phyloP scores from a whole-genome alignment of 306 rosid genomes.

The Gastrolobium villosum region DNA sequence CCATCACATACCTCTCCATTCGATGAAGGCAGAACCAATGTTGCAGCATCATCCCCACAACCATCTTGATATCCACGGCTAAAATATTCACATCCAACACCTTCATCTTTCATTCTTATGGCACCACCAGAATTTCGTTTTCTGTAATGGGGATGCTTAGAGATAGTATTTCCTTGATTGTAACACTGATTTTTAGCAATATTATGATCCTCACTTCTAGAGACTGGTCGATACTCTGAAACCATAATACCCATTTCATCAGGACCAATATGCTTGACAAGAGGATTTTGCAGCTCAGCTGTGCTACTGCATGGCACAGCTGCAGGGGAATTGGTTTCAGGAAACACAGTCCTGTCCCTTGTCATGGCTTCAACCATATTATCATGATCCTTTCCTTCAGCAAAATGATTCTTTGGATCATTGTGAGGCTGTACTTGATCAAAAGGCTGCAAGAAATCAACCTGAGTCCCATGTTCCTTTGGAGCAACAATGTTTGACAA shows the following conservation, averaged over 20 bases:
- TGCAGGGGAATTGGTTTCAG: constrained; percentile 46
- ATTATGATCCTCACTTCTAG: constrained; percentile 40
- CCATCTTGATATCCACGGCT: no score
- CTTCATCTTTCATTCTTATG: no score
- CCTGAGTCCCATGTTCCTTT: constrained; percentile 44
- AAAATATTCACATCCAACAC: no score
- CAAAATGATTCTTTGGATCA: constrained; percentile 35
- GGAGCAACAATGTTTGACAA: constrained; percentile 49
- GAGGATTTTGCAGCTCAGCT: no score
- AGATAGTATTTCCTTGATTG: constrained; percentile 37
- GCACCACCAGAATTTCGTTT: no score
- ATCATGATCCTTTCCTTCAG: constrained; percentile 36
- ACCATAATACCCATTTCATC: no score
- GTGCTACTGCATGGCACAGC: constrained; percentile 32
- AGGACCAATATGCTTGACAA: no score
- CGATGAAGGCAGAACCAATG: constrained; percentile 26
- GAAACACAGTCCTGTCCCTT: constrained; percentile 26
- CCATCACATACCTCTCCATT: constrained; percentile 36
- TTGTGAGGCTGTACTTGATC: constrained; percentile 47
- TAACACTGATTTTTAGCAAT: constrained; percentile 46
- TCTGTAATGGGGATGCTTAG: constrained; percentile 45
- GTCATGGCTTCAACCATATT: constrained; percentile 33
- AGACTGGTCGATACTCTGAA: no score
- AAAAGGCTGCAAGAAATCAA: constrained; percentile 46
- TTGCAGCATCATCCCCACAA: constrained; percentile 16